Evolutionary conservation across 257 asterid genomes (phyloP), one percentile per base, ranked within the genome.

Genomic region (Hygrophila difformis): DNA sequence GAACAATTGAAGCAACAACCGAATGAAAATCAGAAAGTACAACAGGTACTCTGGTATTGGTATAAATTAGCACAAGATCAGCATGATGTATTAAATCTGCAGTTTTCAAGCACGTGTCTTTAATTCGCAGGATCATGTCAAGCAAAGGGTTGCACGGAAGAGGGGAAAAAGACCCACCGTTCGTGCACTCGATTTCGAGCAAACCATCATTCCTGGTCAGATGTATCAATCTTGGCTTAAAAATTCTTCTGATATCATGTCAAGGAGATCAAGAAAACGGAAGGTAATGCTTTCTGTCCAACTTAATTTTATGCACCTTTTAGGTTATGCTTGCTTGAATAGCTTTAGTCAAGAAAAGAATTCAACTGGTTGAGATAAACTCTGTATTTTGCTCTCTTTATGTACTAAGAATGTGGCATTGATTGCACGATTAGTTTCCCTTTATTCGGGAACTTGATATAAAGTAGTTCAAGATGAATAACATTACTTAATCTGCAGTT

Each of bases 171-270:
- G 61, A 57, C 64, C 61, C 12, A 51, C 69, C 61, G 51, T 67
- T 23, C 28, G 68, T 29, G 58, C 55, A 26, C 70, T 89, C 69
- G 93, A 85, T 68, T 47, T 74, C 48, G 84, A 77, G 14, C 84
- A 77, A 64, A 77, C 70, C 37, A 69, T 89, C 57, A 77, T 89
- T 56, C 76, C 93, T 37, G 86, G 94, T 70, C 80, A 66, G 12
- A 54, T 66, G 39, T 89, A 79, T 77, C 92, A 85, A 59, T 66
- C 78, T 39, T 89, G 98, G 98, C 96, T 89, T 49, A 73, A 60
- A 44, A 49, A 62, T 61, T 40, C 84, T 45, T 70, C 87, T 45
- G 88, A 78, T 59, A 61, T 82, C 43, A 47, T 67, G 62, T 59
- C 81, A 46, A 62, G 66, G 51, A 65, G 83, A 71, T 75, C 69